phyloP scores from a whole-genome alignment of 305 asterid species.

The Fraxinus paxiana region DNA sequence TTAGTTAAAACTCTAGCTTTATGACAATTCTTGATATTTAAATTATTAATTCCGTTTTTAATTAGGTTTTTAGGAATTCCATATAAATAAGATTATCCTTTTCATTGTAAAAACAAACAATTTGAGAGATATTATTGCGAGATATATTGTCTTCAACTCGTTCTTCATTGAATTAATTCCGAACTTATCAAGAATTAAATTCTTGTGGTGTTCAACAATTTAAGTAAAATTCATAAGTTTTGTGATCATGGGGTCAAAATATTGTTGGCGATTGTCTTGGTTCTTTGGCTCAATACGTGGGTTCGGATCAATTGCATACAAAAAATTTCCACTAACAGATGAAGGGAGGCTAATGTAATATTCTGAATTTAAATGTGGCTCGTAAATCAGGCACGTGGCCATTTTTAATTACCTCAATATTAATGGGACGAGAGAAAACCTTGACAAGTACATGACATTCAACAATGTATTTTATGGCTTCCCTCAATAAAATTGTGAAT shows the following conservation, averaged over 20 bases:
- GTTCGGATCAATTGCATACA: neutral
- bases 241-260: neutral
- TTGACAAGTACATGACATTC: neutral
- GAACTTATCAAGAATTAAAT: neutral
- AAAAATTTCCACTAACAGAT: neutral
- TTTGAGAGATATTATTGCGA: neutral
- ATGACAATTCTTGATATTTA: neutral
- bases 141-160: neutral
- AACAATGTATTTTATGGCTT: neutral
- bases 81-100: too few relatives aligned
- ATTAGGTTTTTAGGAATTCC: neutral
- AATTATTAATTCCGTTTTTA: neutral
- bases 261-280: neutral
- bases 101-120: neutral
- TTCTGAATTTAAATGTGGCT: neutral
- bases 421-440: neutral
- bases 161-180: neutral
- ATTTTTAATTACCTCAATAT: neutral
- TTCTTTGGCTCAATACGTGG: neutral
- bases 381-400: neutral
- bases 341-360: neutral
- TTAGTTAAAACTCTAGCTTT: neutral
- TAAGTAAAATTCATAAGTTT: too few relatives aligned
- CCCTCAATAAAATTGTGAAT: conserved; percentile 3
- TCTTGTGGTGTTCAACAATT: neutral